Conservation (phyloP, 345 rosid species). For the Abelmoschus esculentus region DNA sequence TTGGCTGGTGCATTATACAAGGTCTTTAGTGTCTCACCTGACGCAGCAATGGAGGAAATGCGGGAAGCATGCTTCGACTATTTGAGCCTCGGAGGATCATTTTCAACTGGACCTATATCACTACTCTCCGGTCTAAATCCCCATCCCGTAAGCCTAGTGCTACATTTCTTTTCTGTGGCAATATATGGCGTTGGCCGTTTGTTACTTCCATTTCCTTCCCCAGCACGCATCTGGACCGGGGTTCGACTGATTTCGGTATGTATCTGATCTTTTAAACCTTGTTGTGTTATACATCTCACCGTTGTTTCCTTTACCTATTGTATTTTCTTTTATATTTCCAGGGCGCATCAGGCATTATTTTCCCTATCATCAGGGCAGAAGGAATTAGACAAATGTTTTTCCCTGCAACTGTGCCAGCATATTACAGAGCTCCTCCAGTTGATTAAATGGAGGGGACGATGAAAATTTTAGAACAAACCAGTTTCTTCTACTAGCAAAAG, state of each 20-base stretch:
- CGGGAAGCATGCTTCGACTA: slow-evolving; percentile 34
- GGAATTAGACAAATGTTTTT: slow-evolving; percentile 14
- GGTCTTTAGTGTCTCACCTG: slow-evolving; percentile 23
- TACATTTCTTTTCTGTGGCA: slow-evolving; percentile 35
- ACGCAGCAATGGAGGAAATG: slow-evolving; percentile 29
- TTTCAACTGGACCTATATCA: slow-evolving; percentile 27
- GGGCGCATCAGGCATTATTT: slow-evolving; percentile 16
- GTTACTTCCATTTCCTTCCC: slow-evolving; percentile 29
- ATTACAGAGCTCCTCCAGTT: slow-evolving; percentile 4
- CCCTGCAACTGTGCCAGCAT: slow-evolving; percentile 8
- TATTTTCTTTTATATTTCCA: neutral
- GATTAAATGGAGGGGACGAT: neutral
- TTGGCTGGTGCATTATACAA: slow-evolving; percentile 30
- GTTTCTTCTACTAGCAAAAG: neutral
- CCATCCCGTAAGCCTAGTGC: slow-evolving; percentile 23
- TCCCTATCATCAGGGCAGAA: slow-evolving; percentile 10
- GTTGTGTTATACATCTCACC: neutral
- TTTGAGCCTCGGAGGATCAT: slow-evolving; percentile 35
- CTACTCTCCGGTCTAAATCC: slow-evolving; percentile 39
- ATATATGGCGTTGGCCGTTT: slow-evolving; percentile 26
- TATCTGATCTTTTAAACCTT: neutral
- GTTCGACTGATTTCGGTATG: slow-evolving; percentile 29
- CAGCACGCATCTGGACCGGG: slow-evolving; percentile 23
- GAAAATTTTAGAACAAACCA: neutral
- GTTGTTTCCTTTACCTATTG: neutral